These are phyloP conservation scores for Parvularia atlantis DNA, from an alignment of 78 protist species.

Conservation along the genomic window DNA sequence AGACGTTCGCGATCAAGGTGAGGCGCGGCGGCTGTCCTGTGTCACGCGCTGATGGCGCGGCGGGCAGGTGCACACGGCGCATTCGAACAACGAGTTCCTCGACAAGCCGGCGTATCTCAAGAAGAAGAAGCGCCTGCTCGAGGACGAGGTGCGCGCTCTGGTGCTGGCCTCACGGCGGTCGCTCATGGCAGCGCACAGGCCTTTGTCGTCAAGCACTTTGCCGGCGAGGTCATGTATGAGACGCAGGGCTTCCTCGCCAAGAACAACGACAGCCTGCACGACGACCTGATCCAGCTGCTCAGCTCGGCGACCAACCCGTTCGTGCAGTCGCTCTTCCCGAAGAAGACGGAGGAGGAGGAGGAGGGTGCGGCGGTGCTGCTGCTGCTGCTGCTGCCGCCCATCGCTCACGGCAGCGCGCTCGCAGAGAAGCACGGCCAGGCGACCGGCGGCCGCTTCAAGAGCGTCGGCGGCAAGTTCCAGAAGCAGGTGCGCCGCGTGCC, in stretches of 20 bases:
- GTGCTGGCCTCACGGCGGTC: too few species aligned
- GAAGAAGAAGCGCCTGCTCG: too few species aligned
- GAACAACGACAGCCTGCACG: constrained; percentile 50
- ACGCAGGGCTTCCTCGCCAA: constrained; percentile 31
- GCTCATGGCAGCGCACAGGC: too few species aligned
- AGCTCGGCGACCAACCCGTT: not conserved
- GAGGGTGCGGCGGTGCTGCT: not conserved
- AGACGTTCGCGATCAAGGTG: not conserved
- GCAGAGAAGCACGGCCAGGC: too few species aligned
- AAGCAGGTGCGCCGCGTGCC: too few species aligned
- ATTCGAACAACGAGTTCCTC: constrained; percentile 58
- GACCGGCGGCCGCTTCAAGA: not conserved
- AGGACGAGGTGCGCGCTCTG: too few species aligned
- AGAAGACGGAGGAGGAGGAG: not conserved
- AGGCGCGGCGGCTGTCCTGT: too few species aligned
- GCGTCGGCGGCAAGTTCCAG: not conserved
- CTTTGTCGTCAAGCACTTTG: constrained; percentile 46
- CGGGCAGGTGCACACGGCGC: not conserved
- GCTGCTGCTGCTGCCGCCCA: not conserved
- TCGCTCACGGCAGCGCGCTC: not conserved
- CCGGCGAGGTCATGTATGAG: constrained; percentile 51
- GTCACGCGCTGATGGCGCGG: too few species aligned
- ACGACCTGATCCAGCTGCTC: constrained; percentile 3
- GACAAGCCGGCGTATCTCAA: constrained; percentile 24
- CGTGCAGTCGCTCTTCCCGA: not conserved